A percentile compares a stretch with the other conserved stretches of the same genome.
These are phyloP conservation scores for Tagetes erecta DNA, from an alignment of 129 eudicot genomes.

Conservation along the genomic window DNA sequence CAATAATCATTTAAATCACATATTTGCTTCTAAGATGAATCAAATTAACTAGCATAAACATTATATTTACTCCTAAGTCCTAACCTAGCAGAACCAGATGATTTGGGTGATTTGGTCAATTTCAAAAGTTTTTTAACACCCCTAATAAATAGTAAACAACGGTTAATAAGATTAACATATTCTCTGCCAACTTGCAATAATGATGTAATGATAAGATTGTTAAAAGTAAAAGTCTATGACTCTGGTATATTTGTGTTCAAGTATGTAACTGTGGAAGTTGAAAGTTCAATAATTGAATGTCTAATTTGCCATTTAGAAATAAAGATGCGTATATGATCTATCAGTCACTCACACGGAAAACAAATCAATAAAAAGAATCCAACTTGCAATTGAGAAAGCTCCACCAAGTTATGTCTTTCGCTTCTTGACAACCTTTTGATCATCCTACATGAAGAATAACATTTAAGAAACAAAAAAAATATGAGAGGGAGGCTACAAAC, in stretches of 20 bases:
- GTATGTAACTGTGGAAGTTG: background rate
- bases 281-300: slow-evolving; percentile 3
- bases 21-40: background rate
- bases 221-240: background rate
- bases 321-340: slow-evolving; percentile 10
- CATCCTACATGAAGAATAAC: slow-evolving; percentile 49
- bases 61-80: no score
- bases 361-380: slow-evolving; percentile 92
- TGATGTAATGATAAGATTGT: background rate
- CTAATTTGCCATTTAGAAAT: slow-evolving; percentile 12
- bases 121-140: no score
- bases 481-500: background rate
- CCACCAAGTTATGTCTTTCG: slow-evolving; percentile 99
- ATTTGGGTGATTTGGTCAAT: no score
- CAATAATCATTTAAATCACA: background rate
- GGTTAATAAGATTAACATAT: background rate
- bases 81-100: no score
- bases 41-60: background rate
- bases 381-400: slow-evolving; percentile 85
- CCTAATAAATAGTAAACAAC: background rate
- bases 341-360: slow-evolving; percentile 74
- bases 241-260: background rate
- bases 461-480: background rate
- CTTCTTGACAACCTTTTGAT: slow-evolving; percentile 84
- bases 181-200: background rate